These are phyloP conservation scores for Ophiorrhiza pumila DNA, from an alignment of 257 asterid species.

Conservation along the genomic window DNA sequence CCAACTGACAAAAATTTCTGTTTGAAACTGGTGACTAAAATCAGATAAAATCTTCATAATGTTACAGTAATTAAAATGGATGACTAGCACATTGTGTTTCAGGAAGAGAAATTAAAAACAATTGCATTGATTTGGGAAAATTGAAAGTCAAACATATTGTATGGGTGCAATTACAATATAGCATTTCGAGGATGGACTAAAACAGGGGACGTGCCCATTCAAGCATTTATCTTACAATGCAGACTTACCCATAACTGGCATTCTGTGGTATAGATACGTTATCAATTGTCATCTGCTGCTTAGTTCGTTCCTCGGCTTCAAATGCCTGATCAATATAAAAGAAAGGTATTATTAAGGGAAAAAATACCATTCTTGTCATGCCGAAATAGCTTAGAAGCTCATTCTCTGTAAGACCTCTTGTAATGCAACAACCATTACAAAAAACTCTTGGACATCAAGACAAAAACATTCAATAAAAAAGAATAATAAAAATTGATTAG, in stretches of 20 bases:
- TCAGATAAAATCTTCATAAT: neutral
- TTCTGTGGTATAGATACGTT: conserved; percentile 59
- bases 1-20: neutral
- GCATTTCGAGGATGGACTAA: neutral
- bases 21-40: neutral
- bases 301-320: conserved; percentile 81
- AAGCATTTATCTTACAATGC: neutral
- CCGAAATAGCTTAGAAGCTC: neutral
- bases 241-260: conserved; percentile 79
- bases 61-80: neutral
- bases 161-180: neutral
- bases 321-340: conserved; percentile 50
- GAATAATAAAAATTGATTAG: neutral
- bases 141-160: neutral
- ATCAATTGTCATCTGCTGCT: conserved; percentile 61
- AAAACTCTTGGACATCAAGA: neutral
- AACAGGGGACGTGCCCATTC: neutral
- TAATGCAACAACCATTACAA: neutral
- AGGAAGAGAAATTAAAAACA: neutral
- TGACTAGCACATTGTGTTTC: neutral
- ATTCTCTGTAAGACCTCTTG: neutral
- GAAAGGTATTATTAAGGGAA: neutral
- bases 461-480: neutral
- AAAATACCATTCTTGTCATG: neutral
- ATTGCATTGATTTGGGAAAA: neutral